Evolutionary conservation across 2,329 filamentous ascomycete species (phyloP).

Genomic region (Fusarium annulatum): DNA sequence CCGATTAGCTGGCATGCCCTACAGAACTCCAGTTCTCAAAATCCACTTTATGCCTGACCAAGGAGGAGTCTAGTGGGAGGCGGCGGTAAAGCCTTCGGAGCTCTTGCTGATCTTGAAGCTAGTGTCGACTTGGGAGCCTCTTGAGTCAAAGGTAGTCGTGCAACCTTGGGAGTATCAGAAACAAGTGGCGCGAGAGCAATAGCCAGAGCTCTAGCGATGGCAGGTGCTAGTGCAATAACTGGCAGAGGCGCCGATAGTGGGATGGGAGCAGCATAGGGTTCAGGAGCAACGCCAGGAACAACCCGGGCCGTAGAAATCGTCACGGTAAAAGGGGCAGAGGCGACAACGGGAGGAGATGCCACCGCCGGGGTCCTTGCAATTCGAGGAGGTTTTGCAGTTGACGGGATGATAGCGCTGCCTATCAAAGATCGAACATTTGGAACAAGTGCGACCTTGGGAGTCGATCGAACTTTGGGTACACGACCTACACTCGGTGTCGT

Average conservation of each 20-base stretch:
- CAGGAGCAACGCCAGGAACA: conserved; percentile 8
- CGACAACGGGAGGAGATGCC: not conserved
- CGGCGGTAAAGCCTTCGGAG: not conserved
- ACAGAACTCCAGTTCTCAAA: rapidly evolving
- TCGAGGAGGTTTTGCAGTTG: not conserved
- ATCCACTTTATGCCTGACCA: not conserved
- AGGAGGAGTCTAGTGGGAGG: not conserved
- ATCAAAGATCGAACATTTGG: conserved; percentile 1
- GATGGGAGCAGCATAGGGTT: conserved; percentile 12
- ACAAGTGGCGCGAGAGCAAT: conserved; percentile 10
- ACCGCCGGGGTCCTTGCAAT: not conserved
- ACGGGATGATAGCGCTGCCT: not conserved
- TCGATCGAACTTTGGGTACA: conserved; percentile 9
- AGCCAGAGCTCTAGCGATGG: conserved; percentile 11
- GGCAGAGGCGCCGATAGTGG: conserved; percentile 28
- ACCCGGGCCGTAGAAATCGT: not conserved
- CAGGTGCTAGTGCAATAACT: conserved; percentile 17
- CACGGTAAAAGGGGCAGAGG: not conserved
- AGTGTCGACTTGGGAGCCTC: conserved; percentile 12
- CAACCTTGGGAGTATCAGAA: conserved; percentile 1
- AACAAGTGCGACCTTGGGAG: not conserved
- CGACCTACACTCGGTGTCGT: not conserved
- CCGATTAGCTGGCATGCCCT: rapidly evolving
- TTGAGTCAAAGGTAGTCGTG: conserved; percentile 7
- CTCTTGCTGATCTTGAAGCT: not conserved